A percentile compares a stretch with the other conserved stretches of the same genome.
Conservation (phyloP, 495 filamentous ascomycete species). For the Penicillium paradoxum region DNA sequence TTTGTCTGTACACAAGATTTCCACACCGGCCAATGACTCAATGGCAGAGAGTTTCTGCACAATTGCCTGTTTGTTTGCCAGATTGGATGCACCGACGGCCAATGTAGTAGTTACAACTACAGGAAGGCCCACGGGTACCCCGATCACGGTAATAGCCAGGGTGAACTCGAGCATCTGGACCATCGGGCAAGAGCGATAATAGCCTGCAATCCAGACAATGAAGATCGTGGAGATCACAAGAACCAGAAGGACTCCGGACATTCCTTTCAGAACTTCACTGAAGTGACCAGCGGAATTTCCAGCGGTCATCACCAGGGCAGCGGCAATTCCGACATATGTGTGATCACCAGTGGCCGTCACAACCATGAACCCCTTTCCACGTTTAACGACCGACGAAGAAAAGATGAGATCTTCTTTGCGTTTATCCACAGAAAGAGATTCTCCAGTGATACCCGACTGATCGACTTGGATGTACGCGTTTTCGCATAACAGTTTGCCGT, state of each 20-base stretch:
- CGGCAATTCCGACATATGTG: constrained; percentile 85
- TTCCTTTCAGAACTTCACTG: constrained; percentile 80
- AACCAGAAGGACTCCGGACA: constrained; percentile 67
- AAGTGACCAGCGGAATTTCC: constrained; percentile 73
- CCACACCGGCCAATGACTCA: constrained; percentile 87
- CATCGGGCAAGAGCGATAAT: constrained; percentile 78
- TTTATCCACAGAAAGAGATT: constrained; percentile 89
- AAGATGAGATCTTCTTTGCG: constrained; percentile 72
- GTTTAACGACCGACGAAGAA: constrained; percentile 83
- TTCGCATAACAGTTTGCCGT: constrained; percentile 77
- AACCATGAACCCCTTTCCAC: constrained; percentile 77
- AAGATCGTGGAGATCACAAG: constrained; percentile 76
- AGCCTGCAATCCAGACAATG: constrained; percentile 78
- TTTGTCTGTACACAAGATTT: constrained; percentile 97
- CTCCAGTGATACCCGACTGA: constrained; percentile 87
- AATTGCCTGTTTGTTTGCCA: constrained; percentile 87
- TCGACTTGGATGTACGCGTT: constrained; percentile 83
- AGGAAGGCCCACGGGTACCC: constrained; percentile 92
- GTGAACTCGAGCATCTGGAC: constrained; percentile 77
- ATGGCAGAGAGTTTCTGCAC: constrained; percentile 93
- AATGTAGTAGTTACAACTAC: constrained; percentile 95
- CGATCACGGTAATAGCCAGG: constrained; percentile 78
- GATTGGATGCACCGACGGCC: constrained; percentile 88
- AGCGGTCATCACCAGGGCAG: constrained; percentile 75
- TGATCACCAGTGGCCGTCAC: constrained; percentile 78